Evolutionary conservation across 345 rosid genomes (phyloP), one percentile per base, ranked within the genome.

Genomic region (Camelina neglecta): DNA sequence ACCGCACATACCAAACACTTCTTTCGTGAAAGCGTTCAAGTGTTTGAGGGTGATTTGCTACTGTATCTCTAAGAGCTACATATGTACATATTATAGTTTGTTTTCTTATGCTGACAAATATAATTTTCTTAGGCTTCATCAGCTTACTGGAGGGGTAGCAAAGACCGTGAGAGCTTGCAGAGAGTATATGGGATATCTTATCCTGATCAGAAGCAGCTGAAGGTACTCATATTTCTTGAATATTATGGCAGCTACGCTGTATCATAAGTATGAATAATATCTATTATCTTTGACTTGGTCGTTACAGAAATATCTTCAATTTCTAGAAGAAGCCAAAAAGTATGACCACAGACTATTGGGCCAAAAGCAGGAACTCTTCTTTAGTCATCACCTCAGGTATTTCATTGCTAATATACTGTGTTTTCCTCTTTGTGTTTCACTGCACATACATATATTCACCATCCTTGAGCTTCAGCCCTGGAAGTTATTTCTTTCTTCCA

Each of bases 131-230:
- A 96, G 99, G 99, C 99, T 84, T 96, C 98, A 45, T 87, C 97
- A 45, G 97, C 99, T 56, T 96, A 96, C 81, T 96, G 99, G 99
- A 88, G 93, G 83, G 98, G 95, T 29, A 73, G 80, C 79, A 93
- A 85, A 67, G 89, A 90, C 68, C 94, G 94, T 63, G 99, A 93
- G 81, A 96, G 98, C 79, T 82, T 92, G 77, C 98, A 95, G 75
- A 90, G 99, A 83, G 99, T 96, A 36, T 96, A 96, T 84, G 98
- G 99, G 63, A 93, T 96, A 81, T 96, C 99, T 21, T 96, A 82
- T 85, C 97, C 98, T 12, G 99, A 96, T 74, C 85, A 88, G 79
- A 90, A 91, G 64, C 91, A 80, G 36, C 84, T 96, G 83, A 86
- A 89, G 96, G 99, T 91, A 67, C 45, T 61, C 71, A 50, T 65